Evolutionary conservation across 2,329 filamentous ascomycete species (phyloP), one percentile per base, ranked within the genome.

Genomic region (Ascosphaera pollenicola): DNA sequence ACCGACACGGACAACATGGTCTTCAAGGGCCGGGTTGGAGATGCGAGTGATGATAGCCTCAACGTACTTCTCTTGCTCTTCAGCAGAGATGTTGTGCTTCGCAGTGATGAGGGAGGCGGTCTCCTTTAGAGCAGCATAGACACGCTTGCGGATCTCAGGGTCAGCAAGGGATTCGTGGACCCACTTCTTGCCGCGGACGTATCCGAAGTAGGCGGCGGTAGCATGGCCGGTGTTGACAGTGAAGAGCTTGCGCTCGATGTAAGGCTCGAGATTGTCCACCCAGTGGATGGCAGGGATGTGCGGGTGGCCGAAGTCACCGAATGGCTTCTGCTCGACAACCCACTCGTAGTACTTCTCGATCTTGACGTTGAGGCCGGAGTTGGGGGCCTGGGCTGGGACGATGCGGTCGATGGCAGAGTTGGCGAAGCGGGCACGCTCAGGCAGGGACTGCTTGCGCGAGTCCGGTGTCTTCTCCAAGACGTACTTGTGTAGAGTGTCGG

Each of bases 291-390:
- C 87, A 47, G 89, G 61, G 52, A 98, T 87, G 15, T 71, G 61
- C 4, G 84, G 85, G 48, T 72, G 69, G 40, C 68, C 66, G 44
- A 69, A 63, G 45, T 76, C 71, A 46, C 75, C 68, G 60, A 95
- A 94, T 2, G 87, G 87, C 35, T 73, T 78, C 56, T 73, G 65
- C 55, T 98, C 89, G 39, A 98, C 85, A 31, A 89, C 87, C 89
- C 89, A 98, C 66, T 98, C 89, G 64, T 82, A 94, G 69, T 95
- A 98, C 64, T 89, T 89, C 69, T 98, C 89, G 37, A 98, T 84
- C 52, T 78, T 85, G 48, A 98, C 89, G 53, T 94, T 76, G 35
- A 98, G 70, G 41, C 84, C 84, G 17, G 77, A 72, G 50, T 81
- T 64, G 38, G 73, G 63, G 44, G 83, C 76, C 63, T 95, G 89